These are phyloP conservation scores for Komagataella populi DNA, from an alignment of 805 yeast genomes.

Conservation along the genomic window DNA sequence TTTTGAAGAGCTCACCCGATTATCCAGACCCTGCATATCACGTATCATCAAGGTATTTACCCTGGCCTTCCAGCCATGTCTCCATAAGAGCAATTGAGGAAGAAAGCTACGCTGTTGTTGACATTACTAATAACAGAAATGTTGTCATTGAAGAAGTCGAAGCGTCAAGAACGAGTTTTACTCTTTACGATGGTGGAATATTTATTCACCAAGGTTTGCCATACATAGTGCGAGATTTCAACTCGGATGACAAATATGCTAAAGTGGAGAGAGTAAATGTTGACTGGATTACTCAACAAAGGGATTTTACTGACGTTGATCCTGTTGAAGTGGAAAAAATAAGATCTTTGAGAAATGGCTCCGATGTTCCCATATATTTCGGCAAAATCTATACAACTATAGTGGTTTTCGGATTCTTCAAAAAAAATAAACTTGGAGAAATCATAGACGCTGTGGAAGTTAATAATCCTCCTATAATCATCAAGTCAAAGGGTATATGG, in stretches of 20 bases:
- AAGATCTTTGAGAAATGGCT: slow-evolving; percentile 34
- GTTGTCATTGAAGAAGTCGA: slow-evolving; percentile 81
- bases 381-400: slow-evolving; percentile 67
- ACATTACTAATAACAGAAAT: slow-evolving; percentile 65
- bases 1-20: slow-evolving; percentile 25
- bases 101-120: slow-evolving; percentile 78
- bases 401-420: slow-evolving; percentile 86
- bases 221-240: slow-evolving; percentile 74
- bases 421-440: slow-evolving; percentile 59
- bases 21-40: slow-evolving; percentile 42
- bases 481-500: slow-evolving; percentile 79
- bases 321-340: slow-evolving; percentile 61
- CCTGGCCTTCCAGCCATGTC: slow-evolving; percentile 72
- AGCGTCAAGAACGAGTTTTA: slow-evolving; percentile 77
- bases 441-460: slow-evolving; percentile 93
- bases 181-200: slow-evolving; percentile 85
- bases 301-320: slow-evolving; percentile 91
- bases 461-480: slow-evolving; percentile 66
- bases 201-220: slow-evolving; percentile 90
- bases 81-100: slow-evolving; percentile 77
- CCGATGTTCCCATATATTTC: slow-evolving; percentile 47
- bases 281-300: slow-evolving; percentile 84
- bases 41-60: slow-evolving; percentile 46
- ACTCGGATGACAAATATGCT: slow-evolving; percentile 67
- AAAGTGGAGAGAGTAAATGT: slow-evolving; percentile 81